These are phyloP conservation scores for Cryptosporidium parvum DNA, from an alignment of 169 alveolate species.

Conservation along the genomic window DNA sequence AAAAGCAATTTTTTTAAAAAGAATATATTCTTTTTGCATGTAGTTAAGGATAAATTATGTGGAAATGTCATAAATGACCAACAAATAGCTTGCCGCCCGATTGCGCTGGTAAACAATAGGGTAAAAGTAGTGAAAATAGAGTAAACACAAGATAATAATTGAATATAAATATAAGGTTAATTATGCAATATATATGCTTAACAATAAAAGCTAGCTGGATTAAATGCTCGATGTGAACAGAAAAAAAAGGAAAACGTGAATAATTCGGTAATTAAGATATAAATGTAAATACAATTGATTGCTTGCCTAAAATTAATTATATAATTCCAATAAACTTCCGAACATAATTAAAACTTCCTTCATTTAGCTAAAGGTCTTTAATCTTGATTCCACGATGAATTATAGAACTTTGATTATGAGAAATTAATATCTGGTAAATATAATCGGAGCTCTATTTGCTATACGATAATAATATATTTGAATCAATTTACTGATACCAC, in stretches of 20 bases:
- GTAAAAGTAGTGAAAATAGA: too few relatives aligned
- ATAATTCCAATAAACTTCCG: not conserved
- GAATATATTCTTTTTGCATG: not conserved
- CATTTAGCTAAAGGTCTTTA: slow-evolving; percentile 4
- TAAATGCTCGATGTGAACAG: not conserved
- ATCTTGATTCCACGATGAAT: slow-evolving; percentile 10
- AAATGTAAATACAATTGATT: slow-evolving; percentile 1
- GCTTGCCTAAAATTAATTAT: slow-evolving; percentile 14
- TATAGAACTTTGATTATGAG: not conserved
- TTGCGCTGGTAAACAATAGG: too few relatives aligned
- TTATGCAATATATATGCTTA: slow-evolving; percentile 4
- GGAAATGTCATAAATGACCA: not conserved
- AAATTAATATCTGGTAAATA: not conserved
- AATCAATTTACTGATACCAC: slow-evolving; percentile 40
- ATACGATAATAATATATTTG: slow-evolving; percentile 36
- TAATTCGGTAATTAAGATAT: not conserved
- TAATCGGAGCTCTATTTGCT: not conserved
- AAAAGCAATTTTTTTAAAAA: not conserved
- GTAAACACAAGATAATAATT: not conserved
- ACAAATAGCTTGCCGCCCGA: not conserved
- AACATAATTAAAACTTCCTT: slow-evolving; percentile 22
- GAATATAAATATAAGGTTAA: slow-evolving; percentile 9
- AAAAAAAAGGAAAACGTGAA: slow-evolving; percentile 11
- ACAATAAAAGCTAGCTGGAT: not conserved
- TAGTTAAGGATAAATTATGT: not conserved